Evolutionary conservation across 108 stramenopile species (phyloP), one percentile per base, ranked within the genome.

Genomic region (Nitzschia palea): DNA sequence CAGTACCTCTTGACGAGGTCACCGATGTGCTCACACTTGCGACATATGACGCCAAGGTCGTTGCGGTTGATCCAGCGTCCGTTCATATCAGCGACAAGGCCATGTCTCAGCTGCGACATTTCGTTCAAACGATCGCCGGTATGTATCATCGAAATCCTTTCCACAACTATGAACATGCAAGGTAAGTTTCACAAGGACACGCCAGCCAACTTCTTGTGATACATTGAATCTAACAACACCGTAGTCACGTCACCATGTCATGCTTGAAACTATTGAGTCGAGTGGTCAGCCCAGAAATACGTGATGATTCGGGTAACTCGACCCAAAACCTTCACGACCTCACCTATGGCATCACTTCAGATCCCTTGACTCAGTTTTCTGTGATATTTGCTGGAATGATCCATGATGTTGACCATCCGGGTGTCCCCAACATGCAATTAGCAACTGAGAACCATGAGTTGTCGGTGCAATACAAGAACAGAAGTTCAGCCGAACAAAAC

Each of bases 371-470:
- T 10, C 59, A 25, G 36, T 60, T 60, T 50, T 31, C 48, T 2
- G 47, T 63, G 10, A 23, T 35, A 14, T 63, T 63, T 23, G 12
- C 62, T 2, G 62, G 45, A 12, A 26, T 63, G 45, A 63, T 63
- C 37, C 62, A 63, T 22, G 62, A 63, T 33, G 26, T 28, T 14
- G 62, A 63, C 42, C 62, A 63, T 48, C 62, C 15, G 8, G 62
- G 62, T 30, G 62, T 63, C 1, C 47, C 62, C 8, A 63, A 63
- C 31, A 29, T 25, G 1, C 30, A 32, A 25, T 34, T 63, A 2
- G 62, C 27, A 1, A 45, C 14, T 44, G 62, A 63, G 48, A 15
- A 25, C 14, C 27, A 18, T 1, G 30, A 29, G 30, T n/a, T 25
- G 1, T 40, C 62, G 4, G 8, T 9, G 2, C 18, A 14, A n/a